These are phyloP conservation scores for Panicum miliaceum DNA, from an alignment of 176 grass and related monocot genomes.

Conservation along the genomic window DNA sequence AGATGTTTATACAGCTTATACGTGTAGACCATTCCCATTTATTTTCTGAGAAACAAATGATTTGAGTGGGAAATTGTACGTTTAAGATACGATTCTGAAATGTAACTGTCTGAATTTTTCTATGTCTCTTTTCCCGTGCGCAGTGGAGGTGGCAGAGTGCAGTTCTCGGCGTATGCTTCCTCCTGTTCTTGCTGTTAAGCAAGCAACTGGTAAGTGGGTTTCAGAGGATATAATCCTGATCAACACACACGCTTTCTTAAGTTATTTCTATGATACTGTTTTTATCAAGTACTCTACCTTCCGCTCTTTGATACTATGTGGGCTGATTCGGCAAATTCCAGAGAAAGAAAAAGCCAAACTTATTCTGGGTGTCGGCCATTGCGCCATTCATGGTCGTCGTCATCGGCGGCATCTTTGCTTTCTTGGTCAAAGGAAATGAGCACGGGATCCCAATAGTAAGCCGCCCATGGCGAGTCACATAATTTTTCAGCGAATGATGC, in stretches of 20 bases:
- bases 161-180: slow-evolving; percentile 79
- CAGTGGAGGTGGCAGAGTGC: slow-evolving; percentile 96
- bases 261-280: neutral
- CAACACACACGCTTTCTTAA: neutral
- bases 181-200: slow-evolving; percentile 61
- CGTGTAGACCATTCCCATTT: neutral
- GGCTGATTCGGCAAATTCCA: slow-evolving; percentile 24
- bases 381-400: slow-evolving; percentile 82
- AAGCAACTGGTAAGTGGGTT: slow-evolving; percentile 73
- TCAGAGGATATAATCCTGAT: neutral
- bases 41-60: neutral
- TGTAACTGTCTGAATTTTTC: neutral
- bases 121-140: slow-evolving; percentile 33
- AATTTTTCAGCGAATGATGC: too few relatives aligned
- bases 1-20: neutral
- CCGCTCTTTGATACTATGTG: neutral
- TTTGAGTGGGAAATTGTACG: slow-evolving; percentile 23
- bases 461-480: neutral
- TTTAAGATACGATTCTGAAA: slow-evolving; percentile 40
- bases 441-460: slow-evolving; percentile 91
- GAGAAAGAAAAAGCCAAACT: slow-evolving; percentile 70
- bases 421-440: slow-evolving; percentile 77
- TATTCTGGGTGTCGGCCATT: slow-evolving; percentile 94
- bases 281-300: neutral
- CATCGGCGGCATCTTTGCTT: slow-evolving; percentile 75